These are phyloP conservation scores for Albizia julibrissin DNA, from an alignment of 306 rosid genomes.

Conservation along the genomic window DNA sequence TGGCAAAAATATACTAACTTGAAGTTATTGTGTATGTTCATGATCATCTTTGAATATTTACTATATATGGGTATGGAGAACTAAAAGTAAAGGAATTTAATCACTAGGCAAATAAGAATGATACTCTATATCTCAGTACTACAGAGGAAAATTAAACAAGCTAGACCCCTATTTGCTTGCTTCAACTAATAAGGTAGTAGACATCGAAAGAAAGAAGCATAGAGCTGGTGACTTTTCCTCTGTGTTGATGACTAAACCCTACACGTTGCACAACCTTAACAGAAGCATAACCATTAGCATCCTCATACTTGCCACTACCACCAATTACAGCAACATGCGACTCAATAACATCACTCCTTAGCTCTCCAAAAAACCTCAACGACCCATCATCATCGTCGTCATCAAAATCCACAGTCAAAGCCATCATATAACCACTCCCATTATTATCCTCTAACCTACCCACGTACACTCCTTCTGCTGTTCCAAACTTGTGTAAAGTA, in stretches of 20 bases:
- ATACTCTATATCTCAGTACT: background rate
- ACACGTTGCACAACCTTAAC: conserved; percentile 50
- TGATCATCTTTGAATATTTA: background rate
- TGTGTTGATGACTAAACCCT: conserved; percentile 30
- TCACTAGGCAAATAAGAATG: background rate
- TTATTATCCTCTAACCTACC: conserved; percentile 51
- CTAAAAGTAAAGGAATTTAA: background rate
- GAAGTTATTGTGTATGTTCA: background rate
- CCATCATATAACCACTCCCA: conserved; percentile 70
- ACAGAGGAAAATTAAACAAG: background rate
- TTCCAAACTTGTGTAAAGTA: conserved; percentile 47
- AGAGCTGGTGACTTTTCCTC: conserved; percentile 36
- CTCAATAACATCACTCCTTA: conserved; percentile 50
- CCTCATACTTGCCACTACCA: conserved; percentile 68
- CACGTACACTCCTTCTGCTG: conserved; percentile 68
- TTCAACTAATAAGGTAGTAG: conserved; percentile 53
- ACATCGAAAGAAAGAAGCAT: conserved; percentile 61
- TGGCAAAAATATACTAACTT: background rate
- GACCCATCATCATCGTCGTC: conserved; percentile 46
- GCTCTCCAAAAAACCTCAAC: conserved; percentile 66
- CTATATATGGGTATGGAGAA: background rate
- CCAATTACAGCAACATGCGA: conserved; percentile 88
- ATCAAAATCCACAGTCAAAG: conserved; percentile 48
- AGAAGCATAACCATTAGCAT: conserved; percentile 85
- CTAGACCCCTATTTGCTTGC: background rate